Base-by-base conservation (phyloP, 805 yeast species). In the Yamadazyma tumulicola region DNA sequence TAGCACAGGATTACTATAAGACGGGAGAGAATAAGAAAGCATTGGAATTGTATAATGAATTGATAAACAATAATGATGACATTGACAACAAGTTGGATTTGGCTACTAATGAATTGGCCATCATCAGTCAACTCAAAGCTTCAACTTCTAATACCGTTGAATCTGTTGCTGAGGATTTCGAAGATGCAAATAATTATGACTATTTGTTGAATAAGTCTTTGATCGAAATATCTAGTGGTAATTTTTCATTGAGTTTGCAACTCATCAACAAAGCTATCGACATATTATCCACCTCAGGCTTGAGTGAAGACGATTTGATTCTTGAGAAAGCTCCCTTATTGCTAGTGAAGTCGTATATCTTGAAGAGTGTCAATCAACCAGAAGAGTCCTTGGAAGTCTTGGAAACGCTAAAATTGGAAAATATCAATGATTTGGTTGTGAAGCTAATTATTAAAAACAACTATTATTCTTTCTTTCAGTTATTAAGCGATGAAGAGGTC, bases 61-160 rank as follows among this genome's bases (percentile, higher is more conserved):
- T 75, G 38, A 50, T 67, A 25, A 32, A 54, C 3, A 33, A 53
- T 6, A 48, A 59, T 31, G 42, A 41, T 10, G 51, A 58, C 17
- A 61, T 58, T 27, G 74, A 70, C 35, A 81, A 72, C 45, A 48
- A 47, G 15, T 48, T 65, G 23, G 89, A 81, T 53, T 51, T 80
- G 36, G 49, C 64, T 19, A 80, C 79, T 28, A 83, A 83, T 51
- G 84, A 81, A 54, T 68, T 81, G 39, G 87, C 89, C 3, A 69
- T 77, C n/a, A 57, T 75, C 16, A 75, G 85, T 8, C 84, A 76
- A 50, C 52, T 57, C 15, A 56, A 55, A 25, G 29, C 35, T 19
- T 33, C 34, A 14, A 34, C 19, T 18, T 31, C 32, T 22, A 26
- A 38, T 20, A 13, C 22, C 14, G 28, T 26, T 11, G 20, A 21